phyloP scores from a whole-genome alignment of 257 asterid genomes.

The Nicotiana tabacum region DNA sequence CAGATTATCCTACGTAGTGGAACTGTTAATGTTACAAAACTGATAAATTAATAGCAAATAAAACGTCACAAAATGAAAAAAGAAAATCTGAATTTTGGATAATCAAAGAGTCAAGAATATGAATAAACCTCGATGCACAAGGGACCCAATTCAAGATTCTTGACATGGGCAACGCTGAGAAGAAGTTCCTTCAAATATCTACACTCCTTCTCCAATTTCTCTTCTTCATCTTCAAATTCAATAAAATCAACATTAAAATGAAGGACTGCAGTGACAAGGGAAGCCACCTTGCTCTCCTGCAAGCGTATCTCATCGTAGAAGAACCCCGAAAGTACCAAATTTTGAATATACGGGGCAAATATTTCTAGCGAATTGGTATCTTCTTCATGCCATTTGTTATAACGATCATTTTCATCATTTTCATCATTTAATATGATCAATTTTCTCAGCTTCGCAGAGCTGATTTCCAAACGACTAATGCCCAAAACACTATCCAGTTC shows the following conservation, averaged over 20 bases:
- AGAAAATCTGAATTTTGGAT: not conserved
- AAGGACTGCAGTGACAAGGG: not conserved
- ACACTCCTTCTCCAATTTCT: not conserved
- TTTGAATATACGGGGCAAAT: not conserved
- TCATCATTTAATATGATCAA: not conserved
- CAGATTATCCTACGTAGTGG: not conserved
- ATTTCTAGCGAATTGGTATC: not conserved
- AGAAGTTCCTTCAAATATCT: not conserved
- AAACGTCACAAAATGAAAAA: not conserved
- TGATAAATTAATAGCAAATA: not conserved
- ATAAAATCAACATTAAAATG: not conserved
- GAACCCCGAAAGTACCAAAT: not conserved
- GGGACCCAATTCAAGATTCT: not conserved
- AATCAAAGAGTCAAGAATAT: not conserved
- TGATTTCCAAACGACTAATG: not conserved
- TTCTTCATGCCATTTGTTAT: not conserved
- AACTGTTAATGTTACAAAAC: not conserved
- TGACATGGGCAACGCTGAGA: not conserved
- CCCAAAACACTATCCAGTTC: not conserved
- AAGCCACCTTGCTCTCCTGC: not conserved
- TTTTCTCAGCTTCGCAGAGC: not conserved
- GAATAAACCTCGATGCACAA: not conserved
- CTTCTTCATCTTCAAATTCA: not conserved
- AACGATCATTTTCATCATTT: not conserved
- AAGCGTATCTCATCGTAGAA: not conserved